Percentiles rank a stretch among this genome's conserved stretches.
These are phyloP conservation scores for Picea glauca DNA, from an alignment of 75 land plant genomes.

Conservation along the genomic window DNA sequence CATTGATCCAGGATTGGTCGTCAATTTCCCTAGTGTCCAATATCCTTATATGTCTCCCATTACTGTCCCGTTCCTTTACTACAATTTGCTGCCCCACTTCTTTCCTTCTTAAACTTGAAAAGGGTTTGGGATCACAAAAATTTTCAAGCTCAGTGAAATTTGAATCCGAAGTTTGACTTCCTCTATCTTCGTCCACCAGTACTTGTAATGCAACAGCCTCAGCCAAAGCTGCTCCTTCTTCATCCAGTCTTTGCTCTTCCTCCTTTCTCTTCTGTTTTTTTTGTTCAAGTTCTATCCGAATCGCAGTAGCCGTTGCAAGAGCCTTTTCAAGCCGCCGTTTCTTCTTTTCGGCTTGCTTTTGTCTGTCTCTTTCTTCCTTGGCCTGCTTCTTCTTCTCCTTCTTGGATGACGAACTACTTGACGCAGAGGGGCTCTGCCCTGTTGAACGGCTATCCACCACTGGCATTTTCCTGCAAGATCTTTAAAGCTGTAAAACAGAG, in stretches of 20 bases:
- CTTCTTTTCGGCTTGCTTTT: slow-evolving; percentile 51
- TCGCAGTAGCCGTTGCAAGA: slow-evolving; percentile 44
- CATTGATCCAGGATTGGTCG: slow-evolving; percentile 16
- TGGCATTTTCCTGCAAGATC: too few species aligned
- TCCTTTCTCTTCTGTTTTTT: slow-evolving; percentile 51
- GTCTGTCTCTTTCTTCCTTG: slow-evolving; percentile 46
- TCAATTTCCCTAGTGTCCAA: slow-evolving; percentile 15
- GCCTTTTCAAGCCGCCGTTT: slow-evolving; percentile 51
- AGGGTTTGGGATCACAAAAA: slow-evolving; percentile 27
- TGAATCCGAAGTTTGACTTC: neutral
- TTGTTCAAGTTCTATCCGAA: slow-evolving; percentile 51
- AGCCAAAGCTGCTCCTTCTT: slow-evolving; percentile 53
- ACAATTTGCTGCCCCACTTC: neutral
- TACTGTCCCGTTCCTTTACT: neutral
- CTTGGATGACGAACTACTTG: slow-evolving; percentile 14
- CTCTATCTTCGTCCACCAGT: slow-evolving; percentile 6
- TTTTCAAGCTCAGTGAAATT: neutral
- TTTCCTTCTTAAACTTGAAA: slow-evolving; percentile 12
- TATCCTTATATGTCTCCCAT: neutral
- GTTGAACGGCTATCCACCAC: too few species aligned
- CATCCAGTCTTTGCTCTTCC: slow-evolving; percentile 51
- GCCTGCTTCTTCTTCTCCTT: slow-evolving; percentile 57
- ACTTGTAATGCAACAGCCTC: slow-evolving; percentile 50
- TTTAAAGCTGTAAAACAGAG: too few species aligned
- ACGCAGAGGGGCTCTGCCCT: neutral